phyloP scores from a whole-genome alignment of 345 rosid species.

The Pelargonium nanum region DNA sequence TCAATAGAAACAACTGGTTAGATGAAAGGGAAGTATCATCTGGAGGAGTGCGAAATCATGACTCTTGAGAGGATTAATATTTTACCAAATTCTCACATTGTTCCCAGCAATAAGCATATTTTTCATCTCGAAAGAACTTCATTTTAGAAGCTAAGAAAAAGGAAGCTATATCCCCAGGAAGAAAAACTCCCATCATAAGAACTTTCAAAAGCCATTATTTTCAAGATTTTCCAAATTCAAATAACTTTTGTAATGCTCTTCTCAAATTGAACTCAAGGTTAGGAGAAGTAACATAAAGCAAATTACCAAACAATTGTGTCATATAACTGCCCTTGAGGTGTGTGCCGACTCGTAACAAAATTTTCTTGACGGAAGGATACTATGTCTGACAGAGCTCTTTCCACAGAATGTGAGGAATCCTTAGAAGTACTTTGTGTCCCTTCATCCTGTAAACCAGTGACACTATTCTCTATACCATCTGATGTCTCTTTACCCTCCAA shows the following conservation, averaged over 20 bases:
- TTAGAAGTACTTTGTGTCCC: constrained; percentile 17
- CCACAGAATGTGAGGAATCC: constrained; percentile 11
- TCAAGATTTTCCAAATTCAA: too few relatives aligned
- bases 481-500: constrained; percentile 15
- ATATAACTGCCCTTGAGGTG: constrained; percentile 29
- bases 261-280: not conserved
- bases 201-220: not conserved
- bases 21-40: too few relatives aligned
- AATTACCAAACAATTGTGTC: constrained; percentile 82
- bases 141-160: not conserved
- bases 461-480: constrained; percentile 17
- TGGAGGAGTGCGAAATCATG: not conserved
- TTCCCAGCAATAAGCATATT: not conserved
- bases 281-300: not conserved
- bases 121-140: not conserved
- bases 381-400: constrained; percentile 36
- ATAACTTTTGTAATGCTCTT: too few relatives aligned
- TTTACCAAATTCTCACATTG: not conserved
- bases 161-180: not conserved
- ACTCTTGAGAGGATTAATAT: not conserved
- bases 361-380: constrained; percentile 75
- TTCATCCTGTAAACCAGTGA: constrained; percentile 12
- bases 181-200: not conserved
- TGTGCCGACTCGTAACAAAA: constrained; percentile 39
- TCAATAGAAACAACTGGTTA: too few relatives aligned